These are phyloP conservation scores for Parastagonospora nodorum DNA, from an alignment of 2,329 filamentous ascomycete species.

Conservation along the genomic window DNA sequence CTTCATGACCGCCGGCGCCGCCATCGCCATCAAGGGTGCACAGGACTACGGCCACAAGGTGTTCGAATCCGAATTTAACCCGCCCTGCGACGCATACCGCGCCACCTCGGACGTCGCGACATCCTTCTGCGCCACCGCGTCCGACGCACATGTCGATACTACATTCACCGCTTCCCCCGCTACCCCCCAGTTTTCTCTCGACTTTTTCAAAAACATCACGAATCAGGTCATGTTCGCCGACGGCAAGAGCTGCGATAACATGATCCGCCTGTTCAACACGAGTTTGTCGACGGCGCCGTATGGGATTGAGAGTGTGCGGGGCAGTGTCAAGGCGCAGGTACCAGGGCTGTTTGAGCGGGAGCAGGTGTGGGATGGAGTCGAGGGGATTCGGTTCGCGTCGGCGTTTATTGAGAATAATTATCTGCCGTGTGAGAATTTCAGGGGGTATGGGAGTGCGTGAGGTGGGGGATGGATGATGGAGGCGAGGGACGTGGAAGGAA, in stretches of 20 bases:
- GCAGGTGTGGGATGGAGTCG: constrained; percentile 35
- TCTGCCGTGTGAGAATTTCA: constrained; percentile 37
- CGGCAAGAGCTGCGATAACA: constrained; percentile 51
- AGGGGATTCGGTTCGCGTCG: constrained; percentile 44
- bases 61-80: constrained; percentile 52
- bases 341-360: constrained; percentile 34
- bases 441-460: constrained; percentile 27
- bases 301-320: constrained; percentile 40
- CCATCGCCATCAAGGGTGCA: constrained; percentile 53
- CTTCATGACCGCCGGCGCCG: constrained; percentile 53
- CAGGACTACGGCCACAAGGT: constrained; percentile 54
- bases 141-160: constrained; percentile 20
- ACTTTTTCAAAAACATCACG: constrained; percentile 57
- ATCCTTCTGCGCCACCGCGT: constrained; percentile 24
- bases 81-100: constrained; percentile 57
- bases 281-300: constrained; percentile 44
- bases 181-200: constrained; percentile 31
- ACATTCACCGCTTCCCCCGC: constrained; percentile 22
- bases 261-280: constrained; percentile 54
- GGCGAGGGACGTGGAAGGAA: too few species aligned
- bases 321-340: constrained; percentile 35
- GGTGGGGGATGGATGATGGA: not conserved
- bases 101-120: constrained; percentile 30
- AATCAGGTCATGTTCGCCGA: constrained; percentile 59
- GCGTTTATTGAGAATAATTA: constrained; percentile 51